These are phyloP conservation scores for Carex scoparia DNA, from an alignment of 176 grass and related monocot genomes.

Conservation along the genomic window DNA sequence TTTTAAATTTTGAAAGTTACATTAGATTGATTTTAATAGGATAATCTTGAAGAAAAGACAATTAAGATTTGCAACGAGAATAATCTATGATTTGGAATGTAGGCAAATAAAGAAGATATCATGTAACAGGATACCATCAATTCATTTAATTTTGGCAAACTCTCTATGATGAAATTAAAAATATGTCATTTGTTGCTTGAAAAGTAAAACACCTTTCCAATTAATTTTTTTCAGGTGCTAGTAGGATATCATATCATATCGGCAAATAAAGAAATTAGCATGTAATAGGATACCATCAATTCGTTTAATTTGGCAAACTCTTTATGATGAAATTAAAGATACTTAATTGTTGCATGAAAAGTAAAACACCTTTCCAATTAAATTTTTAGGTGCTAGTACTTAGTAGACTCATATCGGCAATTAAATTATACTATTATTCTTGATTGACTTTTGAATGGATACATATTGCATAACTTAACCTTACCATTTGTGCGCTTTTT, in stretches of 20 bases:
- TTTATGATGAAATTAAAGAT: not conserved
- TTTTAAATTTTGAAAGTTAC: no score
- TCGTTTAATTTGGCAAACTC: not conserved
- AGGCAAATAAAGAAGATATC: not conserved
- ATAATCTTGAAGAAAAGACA: not conserved
- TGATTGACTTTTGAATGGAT: not conserved
- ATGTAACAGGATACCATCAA: not conserved
- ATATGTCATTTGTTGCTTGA: not conserved
- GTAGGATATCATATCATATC: not conserved
- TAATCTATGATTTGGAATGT: not conserved
- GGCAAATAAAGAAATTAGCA: not conserved
- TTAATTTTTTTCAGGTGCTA: not conserved
- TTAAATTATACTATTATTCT: not conserved
- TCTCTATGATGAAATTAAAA: not conserved
- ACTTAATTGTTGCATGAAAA: not conserved
- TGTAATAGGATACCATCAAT: not conserved
- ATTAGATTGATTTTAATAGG: no score
- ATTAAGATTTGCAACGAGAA: not conserved
- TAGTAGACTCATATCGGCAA: not conserved
- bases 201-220: not conserved
- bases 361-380: not conserved
- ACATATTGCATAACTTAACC: not conserved
- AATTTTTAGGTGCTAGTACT: not conserved
- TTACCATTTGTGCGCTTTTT: no score
- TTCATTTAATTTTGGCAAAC: not conserved